phyloP scores from a whole-genome alignment of 352 stramenopile genomes.

The Sclerospora graminicola region DNA sequence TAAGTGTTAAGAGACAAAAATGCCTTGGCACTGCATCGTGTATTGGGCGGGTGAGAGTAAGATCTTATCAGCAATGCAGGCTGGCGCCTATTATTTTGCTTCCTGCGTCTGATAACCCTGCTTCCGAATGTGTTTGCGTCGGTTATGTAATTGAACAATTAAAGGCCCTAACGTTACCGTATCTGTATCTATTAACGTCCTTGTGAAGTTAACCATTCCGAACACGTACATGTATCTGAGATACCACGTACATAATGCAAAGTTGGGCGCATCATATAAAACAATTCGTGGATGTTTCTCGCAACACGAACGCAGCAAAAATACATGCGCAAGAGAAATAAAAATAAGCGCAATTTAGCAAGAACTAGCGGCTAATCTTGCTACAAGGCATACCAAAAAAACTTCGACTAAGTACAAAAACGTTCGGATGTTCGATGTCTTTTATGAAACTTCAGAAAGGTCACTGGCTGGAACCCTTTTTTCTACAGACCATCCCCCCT shows the following conservation, averaged over 20 bases:
- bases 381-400: neutral
- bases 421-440: conserved; percentile 6
- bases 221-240: no score
- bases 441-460: conserved; percentile 41
- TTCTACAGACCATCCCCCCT: conserved; percentile 80
- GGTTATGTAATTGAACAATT: no score
- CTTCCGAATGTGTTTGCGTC: no score
- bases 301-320: conserved; percentile 1
- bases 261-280: no score
- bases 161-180: no score
- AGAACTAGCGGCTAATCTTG: neutral
- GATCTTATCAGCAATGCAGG: neutral
- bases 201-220: no score
- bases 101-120: no score
- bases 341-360: no score
- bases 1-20: no score
- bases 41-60: conserved; percentile 7
- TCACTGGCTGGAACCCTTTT: conserved; percentile 53
- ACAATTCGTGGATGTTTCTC: neutral
- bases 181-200: no score
- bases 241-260: no score
- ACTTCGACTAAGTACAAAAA: conserved; percentile 16
- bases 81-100: no score
- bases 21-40: conserved; percentile 5
- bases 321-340: neutral